These are phyloP conservation scores for Hysterium pulicare DNA, from an alignment of 2,329 filamentous ascomycete species.

Conservation along the genomic window DNA sequence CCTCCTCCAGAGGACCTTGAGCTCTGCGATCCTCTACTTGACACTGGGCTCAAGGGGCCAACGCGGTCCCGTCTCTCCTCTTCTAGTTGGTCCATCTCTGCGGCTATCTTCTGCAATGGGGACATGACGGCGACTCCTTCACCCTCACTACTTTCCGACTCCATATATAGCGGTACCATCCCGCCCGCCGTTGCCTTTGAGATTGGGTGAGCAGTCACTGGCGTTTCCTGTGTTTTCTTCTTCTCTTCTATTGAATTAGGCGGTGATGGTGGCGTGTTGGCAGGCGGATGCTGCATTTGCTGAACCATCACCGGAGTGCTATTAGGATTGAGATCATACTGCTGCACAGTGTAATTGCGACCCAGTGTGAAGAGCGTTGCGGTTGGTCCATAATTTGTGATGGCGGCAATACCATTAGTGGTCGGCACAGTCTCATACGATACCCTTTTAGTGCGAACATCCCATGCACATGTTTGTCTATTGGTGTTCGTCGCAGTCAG, in stretches of 20 bases:
- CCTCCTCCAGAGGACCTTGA: constrained; percentile 54
- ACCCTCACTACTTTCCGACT: constrained; percentile 68
- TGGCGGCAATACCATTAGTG: constrained; percentile 72
- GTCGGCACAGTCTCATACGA: constrained; percentile 87
- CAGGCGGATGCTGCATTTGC: constrained; percentile 81
- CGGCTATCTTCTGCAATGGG: constrained; percentile 70
- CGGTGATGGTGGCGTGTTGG: constrained; percentile 73
- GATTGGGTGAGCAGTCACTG: constrained; percentile 27
- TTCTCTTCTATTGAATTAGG: constrained; percentile 77
- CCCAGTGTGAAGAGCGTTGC: constrained; percentile 91
- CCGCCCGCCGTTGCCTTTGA: constrained; percentile 24
- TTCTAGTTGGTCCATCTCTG: constrained; percentile 64
- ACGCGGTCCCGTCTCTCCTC: constrained; percentile 59
- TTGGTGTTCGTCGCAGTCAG: constrained; percentile 20
- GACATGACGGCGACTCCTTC: constrained; percentile 56
- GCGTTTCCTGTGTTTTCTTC: constrained; percentile 42
- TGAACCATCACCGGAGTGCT: constrained; percentile 70
- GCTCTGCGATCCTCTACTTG: constrained; percentile 60
- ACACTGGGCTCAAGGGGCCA: constrained; percentile 64
- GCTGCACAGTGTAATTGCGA: constrained; percentile 83
- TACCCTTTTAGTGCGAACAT: constrained; percentile 96
- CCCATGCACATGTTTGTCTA: constrained; percentile 88
- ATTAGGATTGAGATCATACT: constrained; percentile 83
- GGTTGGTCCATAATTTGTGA: constrained; percentile 84
- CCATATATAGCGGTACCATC: constrained; percentile 34